These are phyloP conservation scores for Pseudomicrostroma phylloplanum DNA, from an alignment of 1,284 basidiomycete genomes.

Conservation along the genomic window DNA sequence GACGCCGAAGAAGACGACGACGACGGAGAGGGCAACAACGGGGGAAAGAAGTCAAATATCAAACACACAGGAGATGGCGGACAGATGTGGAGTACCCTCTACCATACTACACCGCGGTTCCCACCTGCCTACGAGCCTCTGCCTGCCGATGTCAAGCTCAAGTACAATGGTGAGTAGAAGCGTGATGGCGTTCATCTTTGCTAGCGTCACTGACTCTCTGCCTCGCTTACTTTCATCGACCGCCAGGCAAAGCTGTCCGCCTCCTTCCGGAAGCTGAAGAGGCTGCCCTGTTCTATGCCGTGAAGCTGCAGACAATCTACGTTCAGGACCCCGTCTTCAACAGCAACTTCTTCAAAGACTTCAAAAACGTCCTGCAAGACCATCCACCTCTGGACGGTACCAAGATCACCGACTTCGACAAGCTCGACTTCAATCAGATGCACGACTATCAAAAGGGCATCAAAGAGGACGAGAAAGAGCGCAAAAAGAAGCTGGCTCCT, in stretches of 20 bases:
- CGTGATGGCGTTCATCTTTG: background rate
- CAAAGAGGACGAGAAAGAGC: conserved; percentile 75
- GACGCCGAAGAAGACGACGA: conserved; percentile 31
- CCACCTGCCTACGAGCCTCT: conserved; percentile 87
- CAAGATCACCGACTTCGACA: conserved; percentile 70
- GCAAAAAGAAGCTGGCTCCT: conserved; percentile 76
- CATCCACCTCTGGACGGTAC: conserved; percentile 71
- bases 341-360: conserved; percentile 94
- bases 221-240: background rate
- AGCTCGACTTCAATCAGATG: conserved; percentile 93
- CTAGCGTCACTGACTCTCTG: background rate
- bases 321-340: conserved; percentile 82
- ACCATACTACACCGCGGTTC: conserved; percentile 91
- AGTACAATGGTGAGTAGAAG: conserved; percentile 71
- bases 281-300: conserved; percentile 92
- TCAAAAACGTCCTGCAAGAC: conserved; percentile 68
- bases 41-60: conserved; percentile 50
- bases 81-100: conserved; percentile 81
- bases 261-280: conserved; percentile 85
- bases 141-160: conserved; percentile 82
- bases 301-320: conserved; percentile 88
- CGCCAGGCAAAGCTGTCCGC: conserved; percentile 66
- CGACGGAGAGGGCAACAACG: conserved; percentile 53
- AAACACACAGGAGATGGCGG: conserved; percentile 58
- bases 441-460: conserved; percentile 66